Base-by-base conservation (phyloP, 2,329 filamentous ascomycete species). In the Rutstroemia sydowiana region DNA sequence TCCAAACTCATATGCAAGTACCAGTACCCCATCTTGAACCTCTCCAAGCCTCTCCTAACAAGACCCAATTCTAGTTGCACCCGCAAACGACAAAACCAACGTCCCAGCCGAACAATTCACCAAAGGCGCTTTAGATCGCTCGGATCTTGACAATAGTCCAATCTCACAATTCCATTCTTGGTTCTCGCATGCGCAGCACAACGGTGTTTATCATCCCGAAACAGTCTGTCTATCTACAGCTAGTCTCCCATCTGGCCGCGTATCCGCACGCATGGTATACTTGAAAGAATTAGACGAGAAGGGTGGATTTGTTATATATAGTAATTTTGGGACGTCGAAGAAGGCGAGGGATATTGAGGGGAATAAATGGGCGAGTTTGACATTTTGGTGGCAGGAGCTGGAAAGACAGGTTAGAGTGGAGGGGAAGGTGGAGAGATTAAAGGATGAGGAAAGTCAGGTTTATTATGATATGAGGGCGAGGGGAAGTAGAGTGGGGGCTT, bases 341-440 rank as follows among this genome's bases (percentile, higher is more conserved):
- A 81, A 85, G 72, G 79, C 83, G 0, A 65, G 71, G 45, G 88
- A 95, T 66, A 71, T 93, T 6, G 75, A 73, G 20, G 75, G 71
- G 3, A 98, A 97, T 69, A 78, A 79, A 26, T 85, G 86, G 71
- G 92, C 88, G 0, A 82, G 83, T 44, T 74, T 98, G 62, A 89
- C 88, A 5, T 98, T 98, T 68, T 90, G 84, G 82, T 98, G 93
- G 93, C 79, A 84, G 59, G 75, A 81, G 49, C 69, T 93, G 54
- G 91, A 98, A 73, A 75, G 92, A 6, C 93, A 97, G 74, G 88
- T 98, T 3, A 75, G 95, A 8, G 84, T 98, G 16, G 93, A 98
- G 70, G 93, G 93, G 1, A 65, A 68, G 5, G 79, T 85, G 1
- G 82, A 85, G 68, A 73, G 88, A 37, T 69, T 95, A 53, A 73